Evolutionary conservation across 768 basidiomycete species (phyloP), one percentile per base, ranked within the genome.

Genomic region (Auricularia cornea): DNA sequence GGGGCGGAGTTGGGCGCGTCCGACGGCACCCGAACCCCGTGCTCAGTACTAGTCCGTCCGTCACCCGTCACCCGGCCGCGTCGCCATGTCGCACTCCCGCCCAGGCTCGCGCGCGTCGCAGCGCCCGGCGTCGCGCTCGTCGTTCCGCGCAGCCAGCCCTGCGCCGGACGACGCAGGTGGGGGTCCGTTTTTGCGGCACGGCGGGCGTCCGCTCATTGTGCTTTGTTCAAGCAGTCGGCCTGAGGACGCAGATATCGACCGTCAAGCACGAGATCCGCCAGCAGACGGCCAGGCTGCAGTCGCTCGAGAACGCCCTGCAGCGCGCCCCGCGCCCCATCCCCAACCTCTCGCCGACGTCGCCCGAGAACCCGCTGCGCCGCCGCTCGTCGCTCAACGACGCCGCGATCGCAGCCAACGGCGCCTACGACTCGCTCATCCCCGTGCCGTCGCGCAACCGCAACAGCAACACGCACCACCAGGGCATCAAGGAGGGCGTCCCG

Each of bases 241-340:
- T 91, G 61, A 84, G 90, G 62, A 86, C 84, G 68, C 90, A 92
- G 65, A 86, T 92, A 75, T 90, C 89, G 67, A 86, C 85, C 44
- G 76, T 92, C 70, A 91, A 88, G 75, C 90, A 92, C 72, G 84
- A 81, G 71, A 92, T 92, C 68, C 78, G 90, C 65, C 90, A 92
- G 68, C 88, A 92, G 70, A 89, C 91, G 77, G 90, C 90, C 23
- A 89, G 92, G 68, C 73, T 91, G 38, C 82, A 86, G 67, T 79
- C 70, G 41, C 81, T 92, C 60, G 90, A 92, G 72, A 88, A 79
- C 70, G 79, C 83, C 61, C 75, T 92, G 59, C 80, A 86, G 59
- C 83, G 83, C 67, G 84, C 84, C 20, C 87, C 89, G 18, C 82
- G 90, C 63, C 86, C 41, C 78, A 26, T 57, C 16, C 28, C 28